Evolutionary conservation across 495 filamentous ascomycete species (phyloP).

Genomic region (Corynascus novoguineensis): DNA sequence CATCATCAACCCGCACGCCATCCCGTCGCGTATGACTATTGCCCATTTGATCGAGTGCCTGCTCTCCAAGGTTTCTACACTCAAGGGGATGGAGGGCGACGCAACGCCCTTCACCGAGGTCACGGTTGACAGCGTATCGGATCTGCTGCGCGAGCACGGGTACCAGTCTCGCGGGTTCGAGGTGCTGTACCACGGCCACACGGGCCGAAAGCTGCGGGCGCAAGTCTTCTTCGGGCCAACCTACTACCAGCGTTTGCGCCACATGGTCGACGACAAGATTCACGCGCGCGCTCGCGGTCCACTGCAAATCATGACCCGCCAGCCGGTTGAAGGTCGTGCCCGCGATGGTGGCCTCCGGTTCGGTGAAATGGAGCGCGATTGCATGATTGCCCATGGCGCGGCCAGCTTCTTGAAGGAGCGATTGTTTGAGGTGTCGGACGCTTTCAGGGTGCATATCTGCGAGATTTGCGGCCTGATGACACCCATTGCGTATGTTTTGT

Average conservation of each 20-base stretch:
- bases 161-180: slow-evolving; percentile 98
- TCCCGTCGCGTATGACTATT: slow-evolving; percentile 99
- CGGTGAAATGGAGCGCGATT: slow-evolving; percentile 99
- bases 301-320: slow-evolving; percentile 92
- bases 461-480: slow-evolving; percentile 99
- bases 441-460: slow-evolving; percentile 97
- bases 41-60: slow-evolving; percentile 99
- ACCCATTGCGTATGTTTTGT: slow-evolving; percentile 85
- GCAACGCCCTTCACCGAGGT: slow-evolving; percentile 98
- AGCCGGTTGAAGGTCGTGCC: slow-evolving; percentile 97
- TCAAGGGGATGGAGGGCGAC: slow-evolving; percentile 90
- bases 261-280: slow-evolving; percentile 99
- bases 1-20: slow-evolving; percentile 99
- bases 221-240: slow-evolving; percentile 97
- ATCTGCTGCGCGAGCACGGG: slow-evolving; percentile 80
- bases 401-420: slow-evolving; percentile 95
- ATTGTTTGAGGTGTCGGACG: slow-evolving; percentile 93
- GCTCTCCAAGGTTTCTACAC: slow-evolving; percentile 85
- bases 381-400: slow-evolving; percentile 98
- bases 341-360: slow-evolving; percentile 97
- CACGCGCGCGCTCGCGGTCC: slow-evolving; percentile 93
- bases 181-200: slow-evolving; percentile 98
- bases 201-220: slow-evolving; percentile 81
- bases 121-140: slow-evolving; percentile 89
- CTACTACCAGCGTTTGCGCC: slow-evolving; percentile 96